Base-by-base conservation (phyloP, 2,329 filamentous ascomycete species). In the Spiromastix sp. region DNA sequence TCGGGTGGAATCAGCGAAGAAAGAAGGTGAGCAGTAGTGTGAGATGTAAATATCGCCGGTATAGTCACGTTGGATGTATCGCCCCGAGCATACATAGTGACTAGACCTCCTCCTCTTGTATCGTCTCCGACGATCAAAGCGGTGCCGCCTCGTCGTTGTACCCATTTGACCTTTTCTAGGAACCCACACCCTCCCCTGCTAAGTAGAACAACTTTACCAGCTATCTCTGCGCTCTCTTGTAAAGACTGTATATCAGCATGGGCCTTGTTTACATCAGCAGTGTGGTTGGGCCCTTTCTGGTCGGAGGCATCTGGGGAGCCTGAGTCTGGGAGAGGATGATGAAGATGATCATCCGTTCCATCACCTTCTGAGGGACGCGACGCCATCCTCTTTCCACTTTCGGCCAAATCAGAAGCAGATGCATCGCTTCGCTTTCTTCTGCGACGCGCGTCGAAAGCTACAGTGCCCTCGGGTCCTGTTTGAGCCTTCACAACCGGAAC, bases 71-170 rank as follows among this genome's bases (percentile, higher is more conserved):
- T 94, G 21, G 87, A 93, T 3, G 89, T 94, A 54, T 96, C 87
- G 24, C 89, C 91, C 50, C 84, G 78, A n/a, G 91, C 91, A 57
- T 94, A 96, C 91, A 98, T 98, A 48, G 93, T 91, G 33, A 96
- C 84, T 42, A 98, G 65, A 22, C 82, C 82, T 3, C 86, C 87
- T 29, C 89, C 89, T 42, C 84, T 82, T 39, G 84, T 81, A 56
- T 95, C 83, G 57, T 98, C 91, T 17, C 91, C 91, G 3, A 98
- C 87, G 45, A 98, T 93, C 41, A 98, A 68, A 22, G 85, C 91
- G 40, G 86, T 72, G 13, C 82, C 91, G 16, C 91, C 91, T 51
- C 91, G 76, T 42, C 86, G 74, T 57, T 98, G 91, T 9, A 83
- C 85, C 91, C 91, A 98, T 65, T 93, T 89, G 44, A 91, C 85